These are phyloP conservation scores for Metschnikowia picachoensis DNA, from an alignment of 805 yeast genomes.

Conservation along the genomic window DNA sequence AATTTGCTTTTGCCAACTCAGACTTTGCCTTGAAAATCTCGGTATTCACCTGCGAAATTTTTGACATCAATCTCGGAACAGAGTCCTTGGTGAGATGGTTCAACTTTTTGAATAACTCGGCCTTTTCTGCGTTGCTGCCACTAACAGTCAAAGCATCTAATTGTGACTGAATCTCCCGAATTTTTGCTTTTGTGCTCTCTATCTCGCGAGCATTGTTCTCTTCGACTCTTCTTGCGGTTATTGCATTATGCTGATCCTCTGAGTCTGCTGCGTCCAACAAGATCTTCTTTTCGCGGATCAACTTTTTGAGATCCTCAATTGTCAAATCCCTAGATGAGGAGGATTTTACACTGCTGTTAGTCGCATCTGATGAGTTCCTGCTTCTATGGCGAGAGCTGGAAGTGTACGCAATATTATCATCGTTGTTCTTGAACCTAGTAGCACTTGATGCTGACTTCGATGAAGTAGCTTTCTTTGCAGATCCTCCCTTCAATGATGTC, in stretches of 20 bases:
- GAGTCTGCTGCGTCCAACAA: conserved; percentile 69
- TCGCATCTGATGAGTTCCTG: conserved; percentile 22
- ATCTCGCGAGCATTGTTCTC: conserved; percentile 51
- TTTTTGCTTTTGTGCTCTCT: conserved; percentile 59
- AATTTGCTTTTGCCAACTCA: conserved; percentile 53
- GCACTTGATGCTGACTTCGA: conserved; percentile 25
- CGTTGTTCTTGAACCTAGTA: conserved; percentile 66
- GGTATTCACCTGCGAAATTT: conserved; percentile 60
- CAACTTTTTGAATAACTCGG: conserved; percentile 53
- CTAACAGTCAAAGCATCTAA: conserved; percentile 25
- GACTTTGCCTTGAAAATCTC: conserved; percentile 65
- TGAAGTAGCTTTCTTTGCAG: conserved; percentile 17
- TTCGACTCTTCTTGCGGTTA: conserved; percentile 30
- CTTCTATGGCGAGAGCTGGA: conserved; percentile 62
- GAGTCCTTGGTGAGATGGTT: conserved; percentile 57
- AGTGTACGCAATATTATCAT: conserved; percentile 61
- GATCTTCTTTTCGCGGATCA: conserved; percentile 68
- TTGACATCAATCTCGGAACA: conserved; percentile 66
- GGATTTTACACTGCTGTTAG: conserved; percentile 17
- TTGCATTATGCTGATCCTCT: conserved; percentile 47
- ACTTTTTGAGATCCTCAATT: conserved; percentile 55
- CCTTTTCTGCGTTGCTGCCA: conserved; percentile 43
- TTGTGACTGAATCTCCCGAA: conserved; percentile 44
- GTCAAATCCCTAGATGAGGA: conserved; percentile 36
- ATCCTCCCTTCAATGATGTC: conserved; percentile 47